These are phyloP conservation scores for Cladosporium halotolerans DNA, from an alignment of 2,329 filamentous ascomycete genomes.

Conservation along the genomic window DNA sequence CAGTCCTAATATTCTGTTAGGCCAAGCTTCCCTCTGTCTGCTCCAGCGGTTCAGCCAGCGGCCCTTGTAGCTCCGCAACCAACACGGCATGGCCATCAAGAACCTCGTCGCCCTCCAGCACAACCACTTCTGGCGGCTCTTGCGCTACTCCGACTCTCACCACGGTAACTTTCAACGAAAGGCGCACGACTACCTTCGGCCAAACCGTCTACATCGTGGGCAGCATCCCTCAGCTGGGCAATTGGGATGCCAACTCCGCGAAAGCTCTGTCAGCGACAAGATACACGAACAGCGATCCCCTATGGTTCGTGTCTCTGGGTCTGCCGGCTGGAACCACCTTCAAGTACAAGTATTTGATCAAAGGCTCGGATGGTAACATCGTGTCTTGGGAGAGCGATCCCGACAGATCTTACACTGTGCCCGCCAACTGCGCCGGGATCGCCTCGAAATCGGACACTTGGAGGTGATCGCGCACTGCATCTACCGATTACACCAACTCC, in stretches of 20 bases:
- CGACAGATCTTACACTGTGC: constrained; percentile 31
- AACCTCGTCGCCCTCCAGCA: constrained; percentile 3
- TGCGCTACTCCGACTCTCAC: constrained; percentile 22
- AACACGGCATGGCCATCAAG: constrained; percentile 22
- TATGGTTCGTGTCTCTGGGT: constrained; percentile 53
- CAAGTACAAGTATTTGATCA: constrained; percentile 62
- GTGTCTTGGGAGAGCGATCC: constrained; percentile 55
- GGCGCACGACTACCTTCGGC: constrained; percentile 52
- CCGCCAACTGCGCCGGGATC: constrained; percentile 16
- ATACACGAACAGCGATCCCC: constrained; percentile 52
- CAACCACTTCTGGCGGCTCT: constrained; percentile 15
- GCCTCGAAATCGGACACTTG: constrained; percentile 19
- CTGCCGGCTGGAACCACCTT: constrained; percentile 51
- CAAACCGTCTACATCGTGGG: constrained; percentile 61
- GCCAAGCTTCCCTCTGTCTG: constrained; percentile 21
- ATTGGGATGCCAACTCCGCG: constrained; percentile 50
- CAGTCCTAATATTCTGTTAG: not conserved
- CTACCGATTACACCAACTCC: constrained; percentile 47
- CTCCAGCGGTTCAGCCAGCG: constrained; percentile 21
- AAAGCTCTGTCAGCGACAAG: constrained; percentile 49
- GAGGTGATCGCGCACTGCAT: constrained; percentile 43
- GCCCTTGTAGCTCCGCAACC: constrained; percentile 24
- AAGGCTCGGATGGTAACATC: constrained; percentile 46
- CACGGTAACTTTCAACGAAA: constrained; percentile 56
- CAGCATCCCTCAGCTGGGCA: constrained; percentile 50